Percentiles rank a stretch among this genome's conserved stretches.
Conservation (phyloP, 2,329 filamentous ascomycete genomes). For the Thermothelomyces thermophilus region DNA sequence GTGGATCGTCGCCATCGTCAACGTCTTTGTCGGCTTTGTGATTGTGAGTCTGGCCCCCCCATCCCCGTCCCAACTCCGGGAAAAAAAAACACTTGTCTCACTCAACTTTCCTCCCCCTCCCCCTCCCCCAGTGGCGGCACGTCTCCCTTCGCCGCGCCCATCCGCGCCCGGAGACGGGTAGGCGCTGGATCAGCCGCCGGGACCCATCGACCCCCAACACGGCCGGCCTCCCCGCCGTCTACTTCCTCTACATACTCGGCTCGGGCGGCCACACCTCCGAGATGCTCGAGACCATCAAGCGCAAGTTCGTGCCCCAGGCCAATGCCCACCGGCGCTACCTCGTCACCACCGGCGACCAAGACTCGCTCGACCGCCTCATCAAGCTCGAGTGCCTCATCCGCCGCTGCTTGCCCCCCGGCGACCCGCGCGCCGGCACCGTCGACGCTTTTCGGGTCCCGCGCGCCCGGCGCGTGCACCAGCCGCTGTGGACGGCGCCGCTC, state of each 20-base stretch:
- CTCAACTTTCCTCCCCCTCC: too few relatives aligned
- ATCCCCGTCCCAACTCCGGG: background rate
- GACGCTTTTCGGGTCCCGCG: conserved; percentile 64
- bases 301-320: conserved; percentile 45
- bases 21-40: conserved; percentile 11
- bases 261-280: conserved; percentile 93
- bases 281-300: conserved; percentile 77
- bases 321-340: conserved; percentile 72
- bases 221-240: conserved; percentile 29
- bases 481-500: conserved; percentile 64
- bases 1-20: conserved; percentile 11
- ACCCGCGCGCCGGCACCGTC: conserved; percentile 43
- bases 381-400: conserved; percentile 53
- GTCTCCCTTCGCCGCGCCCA: conserved; percentile 8
- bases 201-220: conserved; percentile 10
- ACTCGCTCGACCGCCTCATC: conserved; percentile 57
- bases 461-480: conserved; percentile 76
- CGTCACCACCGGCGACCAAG: conserved; percentile 66
- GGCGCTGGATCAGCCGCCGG: conserved; percentile 4
- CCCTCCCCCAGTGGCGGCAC: conserved; percentile 17
- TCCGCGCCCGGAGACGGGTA: background rate
- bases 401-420: conserved; percentile 29
- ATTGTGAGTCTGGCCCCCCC: conserved; percentile 12
- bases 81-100: background rate
- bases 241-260: conserved; percentile 77